A percentile compares a stretch with the other conserved stretches of the same genome.
Conservation (phyloP, 257 asterid genomes). For the Anisodus tanguticus region DNA sequence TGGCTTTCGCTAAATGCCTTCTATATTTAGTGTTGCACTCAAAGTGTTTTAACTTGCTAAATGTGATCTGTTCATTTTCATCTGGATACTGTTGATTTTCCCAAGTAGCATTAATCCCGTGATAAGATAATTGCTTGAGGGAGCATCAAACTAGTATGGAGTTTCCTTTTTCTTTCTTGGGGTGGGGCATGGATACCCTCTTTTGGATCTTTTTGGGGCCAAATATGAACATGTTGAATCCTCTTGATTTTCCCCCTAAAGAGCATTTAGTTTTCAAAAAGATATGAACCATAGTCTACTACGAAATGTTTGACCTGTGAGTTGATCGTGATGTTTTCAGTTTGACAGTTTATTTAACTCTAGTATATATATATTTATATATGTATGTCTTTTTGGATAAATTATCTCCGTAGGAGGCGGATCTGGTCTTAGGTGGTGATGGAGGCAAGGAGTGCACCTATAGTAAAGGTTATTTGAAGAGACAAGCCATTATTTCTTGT, state of each 20-base stretch:
- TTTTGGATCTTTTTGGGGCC: not conserved
- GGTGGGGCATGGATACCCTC: not conserved
- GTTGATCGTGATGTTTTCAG: not conserved
- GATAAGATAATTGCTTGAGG: not conserved
- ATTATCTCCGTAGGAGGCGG: constrained; percentile 66
- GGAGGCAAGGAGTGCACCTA: constrained; percentile 96
- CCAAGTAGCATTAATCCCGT: not conserved
- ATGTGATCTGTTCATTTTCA: not conserved
- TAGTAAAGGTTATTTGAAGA: constrained; percentile 70
- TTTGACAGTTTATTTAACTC: not conserved
- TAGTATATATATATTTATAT: not conserved
- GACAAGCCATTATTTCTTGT: constrained; percentile 92
- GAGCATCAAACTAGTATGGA: not conserved
- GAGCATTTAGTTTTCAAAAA: not conserved
- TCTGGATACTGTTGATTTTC: not conserved
- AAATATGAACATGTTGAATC: not conserved
- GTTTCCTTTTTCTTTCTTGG: not conserved
- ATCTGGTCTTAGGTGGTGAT: constrained; percentile 92
- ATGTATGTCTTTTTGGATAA: not conserved
- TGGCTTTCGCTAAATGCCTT: not conserved
- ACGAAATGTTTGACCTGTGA: not conserved
- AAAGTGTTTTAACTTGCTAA: not conserved
- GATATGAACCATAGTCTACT: not conserved
- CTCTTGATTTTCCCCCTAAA: not conserved
- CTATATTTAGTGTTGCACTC: too few relatives aligned